Percentiles rank a stretch among this genome's conserved stretches.
phyloP scores from a whole-genome alignment of 1,139 yeast genomes.

The Magnusiomyces tetraspermus region DNA sequence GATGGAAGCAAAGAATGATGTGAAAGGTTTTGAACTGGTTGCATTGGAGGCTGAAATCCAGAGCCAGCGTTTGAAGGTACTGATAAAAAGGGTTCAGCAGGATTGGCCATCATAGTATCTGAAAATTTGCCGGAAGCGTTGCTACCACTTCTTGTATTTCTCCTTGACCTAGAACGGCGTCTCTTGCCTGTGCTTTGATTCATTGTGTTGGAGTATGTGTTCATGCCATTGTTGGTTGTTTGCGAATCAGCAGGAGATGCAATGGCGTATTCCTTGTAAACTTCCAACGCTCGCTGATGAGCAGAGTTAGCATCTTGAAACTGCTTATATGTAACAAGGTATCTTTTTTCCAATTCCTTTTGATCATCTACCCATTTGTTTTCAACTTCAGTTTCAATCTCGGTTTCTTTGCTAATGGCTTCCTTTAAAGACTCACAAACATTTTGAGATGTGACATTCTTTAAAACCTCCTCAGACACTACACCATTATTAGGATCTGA shows the following conservation, averaged over 20 bases:
- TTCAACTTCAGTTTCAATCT: constrained; percentile 25
- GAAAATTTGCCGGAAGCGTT: not conserved
- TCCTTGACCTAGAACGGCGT: constrained; percentile 11
- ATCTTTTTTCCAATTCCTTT: constrained; percentile 29
- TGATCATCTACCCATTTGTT: constrained; percentile 29
- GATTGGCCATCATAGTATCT: not conserved
- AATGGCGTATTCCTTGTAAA: constrained; percentile 7
- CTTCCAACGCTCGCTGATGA: constrained; percentile 17
- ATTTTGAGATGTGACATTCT: constrained; percentile 18
- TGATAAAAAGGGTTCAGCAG: not conserved
- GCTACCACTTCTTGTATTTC: constrained; percentile 12
- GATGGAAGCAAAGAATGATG: not conserved
- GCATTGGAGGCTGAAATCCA: not conserved
- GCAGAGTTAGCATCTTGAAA: constrained; percentile 27
- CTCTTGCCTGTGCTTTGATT: constrained; percentile 3
- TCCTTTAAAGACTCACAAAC: constrained; percentile 19
- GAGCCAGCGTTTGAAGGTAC: not conserved
- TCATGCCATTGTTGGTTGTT: constrained; percentile 11
- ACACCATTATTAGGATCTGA: constrained; percentile 24
- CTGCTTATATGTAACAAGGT: constrained; percentile 26
- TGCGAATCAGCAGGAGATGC: constrained; percentile 13
- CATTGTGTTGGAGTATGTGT: constrained; percentile 10
- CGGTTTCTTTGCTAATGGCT: constrained; percentile 19
- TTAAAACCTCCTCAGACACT: constrained; percentile 19
- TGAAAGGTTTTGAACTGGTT: not conserved